These are phyloP conservation scores for Phytophthora aleatoria DNA, from an alignment of 352 stramenopile genomes.

Conservation along the genomic window DNA sequence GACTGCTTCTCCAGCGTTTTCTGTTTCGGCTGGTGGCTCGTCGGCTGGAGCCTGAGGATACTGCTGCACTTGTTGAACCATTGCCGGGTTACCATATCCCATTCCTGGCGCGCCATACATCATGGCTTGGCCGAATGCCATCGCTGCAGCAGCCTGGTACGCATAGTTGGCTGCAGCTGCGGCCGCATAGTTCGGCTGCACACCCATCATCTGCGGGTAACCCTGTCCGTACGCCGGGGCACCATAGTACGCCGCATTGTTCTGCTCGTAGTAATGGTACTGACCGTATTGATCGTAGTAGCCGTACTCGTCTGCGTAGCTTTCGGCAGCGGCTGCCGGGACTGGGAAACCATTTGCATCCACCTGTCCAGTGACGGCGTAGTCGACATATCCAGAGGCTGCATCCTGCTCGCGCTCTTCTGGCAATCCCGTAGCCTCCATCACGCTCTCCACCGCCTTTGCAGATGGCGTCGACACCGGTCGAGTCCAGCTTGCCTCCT, in stretches of 20 bases:
- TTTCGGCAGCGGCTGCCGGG: constrained; percentile 16
- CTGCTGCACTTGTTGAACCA: constrained; percentile 22
- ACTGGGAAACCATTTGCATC: constrained; percentile 41
- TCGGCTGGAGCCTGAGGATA: constrained; percentile 15
- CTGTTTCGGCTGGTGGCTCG: neutral
- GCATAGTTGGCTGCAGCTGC: constrained; percentile 49
- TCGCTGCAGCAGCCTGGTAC: constrained; percentile 63
- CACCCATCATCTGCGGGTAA: constrained; percentile 35
- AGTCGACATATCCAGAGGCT: constrained; percentile 40
- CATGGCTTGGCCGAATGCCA: constrained; percentile 57
- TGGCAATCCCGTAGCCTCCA: constrained; percentile 31
- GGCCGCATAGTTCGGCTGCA: constrained; percentile 57
- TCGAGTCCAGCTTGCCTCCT: constrained; percentile 87
- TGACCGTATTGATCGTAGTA: constrained; percentile 84
- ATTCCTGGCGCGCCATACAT: constrained; percentile 50
- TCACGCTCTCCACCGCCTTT: constrained; percentile 45
- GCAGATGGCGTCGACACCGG: constrained; percentile 46
- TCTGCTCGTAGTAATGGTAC: constrained; percentile 84
- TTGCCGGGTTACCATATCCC: constrained; percentile 37
- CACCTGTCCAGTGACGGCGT: constrained; percentile 40
- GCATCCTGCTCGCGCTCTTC: constrained; percentile 18
- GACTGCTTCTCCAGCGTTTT: constrained; percentile 24
- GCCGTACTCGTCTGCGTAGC: constrained; percentile 76
- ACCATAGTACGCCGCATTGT: constrained; percentile 43
- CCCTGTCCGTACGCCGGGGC: constrained; percentile 23